These are phyloP conservation scores for Chenopodium suecicum DNA, from an alignment of 148 eudicot genomes.

Conservation along the genomic window DNA sequence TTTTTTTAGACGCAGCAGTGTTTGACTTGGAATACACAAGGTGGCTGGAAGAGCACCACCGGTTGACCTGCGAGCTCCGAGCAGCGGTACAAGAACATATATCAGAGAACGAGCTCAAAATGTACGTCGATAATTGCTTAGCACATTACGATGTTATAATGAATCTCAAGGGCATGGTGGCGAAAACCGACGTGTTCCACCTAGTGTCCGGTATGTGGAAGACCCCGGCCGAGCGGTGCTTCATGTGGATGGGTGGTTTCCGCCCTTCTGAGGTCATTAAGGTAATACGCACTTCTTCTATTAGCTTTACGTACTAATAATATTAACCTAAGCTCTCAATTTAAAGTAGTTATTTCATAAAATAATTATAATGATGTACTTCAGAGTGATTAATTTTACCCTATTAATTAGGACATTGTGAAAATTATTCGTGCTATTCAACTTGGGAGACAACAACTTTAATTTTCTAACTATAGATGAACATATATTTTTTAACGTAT, in stretches of 20 bases:
- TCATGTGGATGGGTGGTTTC: slow-evolving; percentile 95
- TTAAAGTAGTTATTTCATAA: too few species aligned
- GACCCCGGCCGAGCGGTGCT: slow-evolving; percentile 94
- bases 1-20: slow-evolving; percentile 52
- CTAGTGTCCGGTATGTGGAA: slow-evolving; percentile 92
- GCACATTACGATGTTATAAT: slow-evolving; percentile 71
- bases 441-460: neutral
- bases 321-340: neutral
- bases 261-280: slow-evolving; percentile 88
- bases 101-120: slow-evolving; percentile 72
- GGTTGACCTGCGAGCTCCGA: slow-evolving; percentile 73
- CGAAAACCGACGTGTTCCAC: slow-evolving; percentile 77
- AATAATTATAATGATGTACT: too few species aligned
- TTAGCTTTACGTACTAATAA: neutral
- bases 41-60: slow-evolving; percentile 96
- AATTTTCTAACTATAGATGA: neutral
- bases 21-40: slow-evolving; percentile 85
- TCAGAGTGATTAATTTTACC: too few species aligned
- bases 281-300: slow-evolving; percentile 33
- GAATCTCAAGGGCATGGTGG: slow-evolving; percentile 68
- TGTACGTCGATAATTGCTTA: slow-evolving; percentile 74
- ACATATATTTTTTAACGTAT: neutral
- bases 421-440: neutral
- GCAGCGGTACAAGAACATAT: slow-evolving; percentile 83
- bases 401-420: too few species aligned